Conservation (phyloP, 352 stramenopile genomes). For the Globisporangium recalcitrans region DNA sequence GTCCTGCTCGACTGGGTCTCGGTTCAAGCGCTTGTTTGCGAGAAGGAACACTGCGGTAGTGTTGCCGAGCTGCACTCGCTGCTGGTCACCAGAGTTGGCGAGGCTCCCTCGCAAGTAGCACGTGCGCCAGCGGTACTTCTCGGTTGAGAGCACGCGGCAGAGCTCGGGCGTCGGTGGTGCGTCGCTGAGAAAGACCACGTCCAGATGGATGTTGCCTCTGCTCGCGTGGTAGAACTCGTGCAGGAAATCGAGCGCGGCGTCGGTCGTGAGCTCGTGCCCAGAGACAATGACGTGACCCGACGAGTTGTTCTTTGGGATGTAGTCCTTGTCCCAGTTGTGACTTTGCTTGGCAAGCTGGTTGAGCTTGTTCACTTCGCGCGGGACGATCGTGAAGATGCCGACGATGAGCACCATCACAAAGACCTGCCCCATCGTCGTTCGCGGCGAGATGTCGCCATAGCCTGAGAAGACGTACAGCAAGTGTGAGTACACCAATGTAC, state of each 20-base stretch:
- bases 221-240: conserved; percentile 70
- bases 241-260: conserved; percentile 51
- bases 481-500: no score
- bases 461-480: conserved; percentile 19
- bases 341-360: conserved; percentile 56
- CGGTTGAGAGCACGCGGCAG: conserved; percentile 32
- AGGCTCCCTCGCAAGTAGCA: conserved; percentile 52
- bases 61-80: conserved; percentile 34
- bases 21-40: conserved; percentile 30
- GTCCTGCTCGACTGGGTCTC: conserved; percentile 34
- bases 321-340: conserved; percentile 55
- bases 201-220: conserved; percentile 49
- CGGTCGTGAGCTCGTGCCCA: conserved; percentile 35
- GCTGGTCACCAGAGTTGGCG: conserved; percentile 39
- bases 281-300: conserved; percentile 64
- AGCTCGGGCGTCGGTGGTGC: conserved; percentile 33
- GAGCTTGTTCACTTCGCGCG: conserved; percentile 51
- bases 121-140: conserved; percentile 40
- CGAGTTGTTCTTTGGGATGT: conserved; percentile 25
- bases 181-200: conserved; percentile 62
- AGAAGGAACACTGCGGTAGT: conserved; percentile 66
- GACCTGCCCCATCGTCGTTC: conserved; percentile 44
- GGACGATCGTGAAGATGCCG: conserved; percentile 60
- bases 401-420: conserved; percentile 74
- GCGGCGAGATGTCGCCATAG: conserved; percentile 61